Conservation (phyloP, 768 basidiomycete genomes). For the Pleurotus eryngii region DNA sequence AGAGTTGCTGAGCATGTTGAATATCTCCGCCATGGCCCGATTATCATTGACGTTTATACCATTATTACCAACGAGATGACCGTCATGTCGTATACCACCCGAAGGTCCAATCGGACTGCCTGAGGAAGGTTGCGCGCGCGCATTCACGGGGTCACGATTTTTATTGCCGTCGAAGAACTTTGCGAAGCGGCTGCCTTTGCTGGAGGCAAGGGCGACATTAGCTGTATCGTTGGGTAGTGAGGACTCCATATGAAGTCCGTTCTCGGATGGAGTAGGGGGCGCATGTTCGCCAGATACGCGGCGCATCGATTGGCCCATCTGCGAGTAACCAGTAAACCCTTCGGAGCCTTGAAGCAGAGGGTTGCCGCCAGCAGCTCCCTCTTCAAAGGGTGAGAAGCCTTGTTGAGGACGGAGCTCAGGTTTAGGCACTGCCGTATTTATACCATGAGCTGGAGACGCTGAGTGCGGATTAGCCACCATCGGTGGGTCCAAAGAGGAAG, state of each 20-base stretch:
- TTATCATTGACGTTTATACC: constrained; percentile 40
- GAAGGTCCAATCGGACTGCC: neutral
- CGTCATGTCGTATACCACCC: constrained; percentile 45
- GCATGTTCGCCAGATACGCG: constrained; percentile 15
- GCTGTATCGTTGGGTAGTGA: constrained; percentile 6
- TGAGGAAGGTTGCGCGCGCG: neutral
- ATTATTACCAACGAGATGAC: constrained; percentile 21
- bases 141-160: constrained; percentile 34
- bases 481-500: neutral
- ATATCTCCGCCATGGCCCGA: constrained; percentile 74
- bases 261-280: constrained; percentile 1
- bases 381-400: constrained; percentile 60
- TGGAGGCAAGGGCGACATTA: constrained; percentile 35
- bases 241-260: neutral
- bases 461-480: constrained; percentile 6
- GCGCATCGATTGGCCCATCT: constrained; percentile 11
- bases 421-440: constrained; percentile 19
- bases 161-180: constrained; percentile 83
- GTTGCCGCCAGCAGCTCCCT: constrained; percentile 27
- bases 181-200: constrained; percentile 80
- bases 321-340: constrained; percentile 12
- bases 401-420: constrained; percentile 27
- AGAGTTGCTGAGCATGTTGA: constrained; percentile 77
- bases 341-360: constrained; percentile 20
- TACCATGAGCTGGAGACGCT: constrained; percentile 15